Base-by-base conservation (phyloP, 352 stramenopile genomes). In the Pythium sp. region DNA sequence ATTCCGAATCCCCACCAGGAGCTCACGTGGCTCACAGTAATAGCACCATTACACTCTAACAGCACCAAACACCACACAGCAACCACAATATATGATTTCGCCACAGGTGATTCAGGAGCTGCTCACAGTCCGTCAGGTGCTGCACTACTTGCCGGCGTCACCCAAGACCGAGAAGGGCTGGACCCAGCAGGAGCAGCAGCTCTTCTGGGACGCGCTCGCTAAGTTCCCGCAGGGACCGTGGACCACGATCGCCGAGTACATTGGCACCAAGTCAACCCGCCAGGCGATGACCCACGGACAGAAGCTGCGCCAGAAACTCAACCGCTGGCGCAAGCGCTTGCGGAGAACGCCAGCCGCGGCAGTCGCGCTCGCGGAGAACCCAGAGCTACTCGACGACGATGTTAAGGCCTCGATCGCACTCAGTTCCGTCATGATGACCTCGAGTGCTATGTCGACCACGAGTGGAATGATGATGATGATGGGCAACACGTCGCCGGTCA, bases 251-350 rank as follows among this genome's bases (percentile, higher is more conserved):
- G 76, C 79, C 15, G 75, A 78, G 36, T 81, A 65, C 59, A 83
- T 87, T 28, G 75, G 77, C 54, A 80, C 79, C 22, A 80, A 82
- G 55, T 60, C 55, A 18, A 77, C 79, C 0, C 79, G 77, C 12
- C 79, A 87, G 60, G 72, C 75, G 0, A 83, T 84, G 75, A 87
- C 79, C 0, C 76, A 83, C 43, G 79, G 70, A 2, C 79, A 87
- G 67, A 87, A 87, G 46, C 59, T 84, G 54, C 72, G 79, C 0
- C 77, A 87, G 51, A 87, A 87, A 53, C 73, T 84, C 43, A 78
- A 73, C 24, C 76, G 76, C 56, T 83, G 76, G 76, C 74, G 77
- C 14, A 71, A 80, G 28, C 75, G 73, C 46, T 43, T 82, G 14
- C 70, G 75, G 2, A 68, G 65, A 22, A 70, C 65, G 5, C 65